Evolutionary conservation across 2,329 filamentous ascomycete species (phyloP).

Genomic region (Trichoderma asperellum): DNA sequence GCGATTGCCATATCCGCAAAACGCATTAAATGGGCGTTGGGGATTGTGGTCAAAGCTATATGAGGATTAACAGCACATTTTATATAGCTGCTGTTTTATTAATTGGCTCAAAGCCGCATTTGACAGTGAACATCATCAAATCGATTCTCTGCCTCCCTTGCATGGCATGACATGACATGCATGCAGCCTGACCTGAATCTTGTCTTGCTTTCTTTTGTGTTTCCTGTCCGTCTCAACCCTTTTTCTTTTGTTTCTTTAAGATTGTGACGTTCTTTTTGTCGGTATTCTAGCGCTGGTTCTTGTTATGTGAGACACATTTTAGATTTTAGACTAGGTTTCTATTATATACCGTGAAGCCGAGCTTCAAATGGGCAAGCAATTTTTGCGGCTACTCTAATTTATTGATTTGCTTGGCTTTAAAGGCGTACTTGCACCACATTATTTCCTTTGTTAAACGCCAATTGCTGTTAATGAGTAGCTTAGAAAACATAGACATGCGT

Average conservation of each 20-base stretch:
- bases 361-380: neutral
- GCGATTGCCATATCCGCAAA: slow-evolving; percentile 8
- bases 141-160: slow-evolving; percentile 22
- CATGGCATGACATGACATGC: neutral
- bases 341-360: neutral
- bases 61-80: neutral
- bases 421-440: neutral
- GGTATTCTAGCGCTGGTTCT: neutral
- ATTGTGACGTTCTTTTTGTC: neutral
- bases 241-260: neutral
- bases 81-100: neutral
- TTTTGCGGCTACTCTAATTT: neutral
- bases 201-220: neutral
- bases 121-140: slow-evolving; percentile 11
- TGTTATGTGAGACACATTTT: neutral
- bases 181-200: slow-evolving; percentile 3
- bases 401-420: neutral
- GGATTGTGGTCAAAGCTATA: neutral
- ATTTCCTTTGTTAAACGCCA: neutral
- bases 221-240: neutral
- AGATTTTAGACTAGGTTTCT: neutral
- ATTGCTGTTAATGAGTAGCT: neutral
- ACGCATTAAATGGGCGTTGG: slow-evolving; percentile 24
- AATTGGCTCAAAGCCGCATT: slow-evolving; percentile 11
- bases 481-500: neutral